Percentiles rank a stretch among this genome's conserved stretches.
phyloP scores from a whole-genome alignment of 2,329 filamentous ascomycete species.

The Aspergillus ibericus region DNA sequence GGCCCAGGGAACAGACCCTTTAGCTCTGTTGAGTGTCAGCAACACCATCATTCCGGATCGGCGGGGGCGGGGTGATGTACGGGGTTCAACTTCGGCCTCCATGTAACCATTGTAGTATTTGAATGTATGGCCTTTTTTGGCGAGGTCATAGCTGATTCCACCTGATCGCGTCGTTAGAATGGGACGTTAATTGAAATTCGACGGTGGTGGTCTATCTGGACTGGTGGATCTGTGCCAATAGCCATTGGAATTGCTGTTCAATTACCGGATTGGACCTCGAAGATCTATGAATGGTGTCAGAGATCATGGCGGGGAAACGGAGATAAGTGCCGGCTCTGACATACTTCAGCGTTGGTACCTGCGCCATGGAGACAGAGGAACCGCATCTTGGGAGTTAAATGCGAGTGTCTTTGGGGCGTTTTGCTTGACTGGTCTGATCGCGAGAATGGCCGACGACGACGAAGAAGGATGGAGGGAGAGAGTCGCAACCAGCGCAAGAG shows the following conservation, averaged over 20 bases:
- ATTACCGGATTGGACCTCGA: conserved; percentile 35
- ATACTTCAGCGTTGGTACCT: conserved; percentile 34
- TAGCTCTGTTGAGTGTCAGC: conserved; percentile 22
- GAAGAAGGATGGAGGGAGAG: background rate
- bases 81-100: conserved; percentile 26
- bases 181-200: background rate
- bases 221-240: background rate
- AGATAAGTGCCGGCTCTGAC: background rate
- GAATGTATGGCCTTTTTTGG: conserved; percentile 30
- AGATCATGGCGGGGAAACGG: background rate
- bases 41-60: background rate
- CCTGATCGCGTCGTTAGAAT: conserved; percentile 21
- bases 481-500: background rate
- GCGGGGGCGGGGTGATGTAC: conserved; percentile 16
- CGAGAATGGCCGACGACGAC: background rate
- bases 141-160: conserved; percentile 29
- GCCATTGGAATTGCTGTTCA: background rate
- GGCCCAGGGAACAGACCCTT: conserved; percentile 32
- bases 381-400: conserved; percentile 22
- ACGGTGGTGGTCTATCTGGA: background rate
- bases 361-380: conserved; percentile 36
- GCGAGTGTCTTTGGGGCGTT: background rate
- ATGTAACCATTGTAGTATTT: conserved; percentile 30
- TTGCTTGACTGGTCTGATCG: background rate
- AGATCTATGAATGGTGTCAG: conserved; percentile 25